A percentile compares a stretch with the other conserved stretches of the same genome.
phyloP scores from a whole-genome alignment of 2,329 filamentous ascomycete species.

The Microsporum canis region DNA sequence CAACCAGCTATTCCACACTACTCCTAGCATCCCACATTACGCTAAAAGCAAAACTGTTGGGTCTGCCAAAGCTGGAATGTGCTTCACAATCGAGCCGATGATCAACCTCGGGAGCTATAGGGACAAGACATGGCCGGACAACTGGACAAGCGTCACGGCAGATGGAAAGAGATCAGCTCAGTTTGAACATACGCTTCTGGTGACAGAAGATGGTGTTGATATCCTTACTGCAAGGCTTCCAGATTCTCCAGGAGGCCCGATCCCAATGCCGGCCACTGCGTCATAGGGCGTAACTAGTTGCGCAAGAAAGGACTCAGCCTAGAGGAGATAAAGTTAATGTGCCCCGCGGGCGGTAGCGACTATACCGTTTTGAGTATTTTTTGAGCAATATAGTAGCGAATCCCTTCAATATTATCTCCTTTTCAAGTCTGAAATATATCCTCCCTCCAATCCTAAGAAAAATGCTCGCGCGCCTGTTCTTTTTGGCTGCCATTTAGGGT shows the following conservation, averaged over 20 bases:
- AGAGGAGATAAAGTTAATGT: no score
- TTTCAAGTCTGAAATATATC: no score
- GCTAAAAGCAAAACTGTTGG: slow-evolving; percentile 97
- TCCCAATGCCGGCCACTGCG: slow-evolving; percentile 43
- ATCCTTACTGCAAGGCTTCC: slow-evolving; percentile 62
- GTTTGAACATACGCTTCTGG: slow-evolving; percentile 81
- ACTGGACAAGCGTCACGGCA: slow-evolving; percentile 91
- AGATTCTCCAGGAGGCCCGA: slow-evolving; percentile 63
- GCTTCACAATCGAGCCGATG: slow-evolving; percentile 99
- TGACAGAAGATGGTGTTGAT: slow-evolving; percentile 73
- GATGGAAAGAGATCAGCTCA: slow-evolving; percentile 87
- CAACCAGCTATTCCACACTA: slow-evolving; percentile 84
- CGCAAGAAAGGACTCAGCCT: no score
- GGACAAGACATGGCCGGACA: slow-evolving; percentile 95
- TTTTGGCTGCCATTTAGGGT: not conserved
- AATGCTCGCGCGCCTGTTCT: not conserved
- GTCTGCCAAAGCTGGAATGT: slow-evolving; percentile 90
- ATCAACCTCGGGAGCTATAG: slow-evolving; percentile 82
- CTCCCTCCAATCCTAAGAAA: not conserved
- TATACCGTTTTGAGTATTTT: no score
- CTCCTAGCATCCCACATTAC: slow-evolving; percentile 93
- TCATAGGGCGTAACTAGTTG: slow-evolving; percentile 8
- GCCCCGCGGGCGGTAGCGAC: no score
- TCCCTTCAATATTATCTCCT: no score
- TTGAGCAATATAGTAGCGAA: no score